phyloP scores from a whole-genome alignment of 2,329 filamentous ascomycete species.

The Mycosphaerella sp. region DNA sequence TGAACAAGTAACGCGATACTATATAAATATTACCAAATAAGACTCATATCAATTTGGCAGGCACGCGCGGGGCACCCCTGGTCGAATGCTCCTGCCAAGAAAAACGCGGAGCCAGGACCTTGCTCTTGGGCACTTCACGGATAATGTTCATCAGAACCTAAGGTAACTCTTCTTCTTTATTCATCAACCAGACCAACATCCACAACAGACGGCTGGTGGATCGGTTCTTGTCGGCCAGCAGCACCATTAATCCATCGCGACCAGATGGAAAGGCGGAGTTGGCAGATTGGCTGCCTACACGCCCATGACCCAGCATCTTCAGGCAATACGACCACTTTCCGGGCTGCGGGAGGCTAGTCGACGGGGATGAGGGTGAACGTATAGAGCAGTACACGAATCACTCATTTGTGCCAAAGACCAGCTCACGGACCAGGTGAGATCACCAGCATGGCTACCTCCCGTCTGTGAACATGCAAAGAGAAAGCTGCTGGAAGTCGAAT shows the following conservation, averaged over 20 bases:
- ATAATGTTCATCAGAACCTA: no score
- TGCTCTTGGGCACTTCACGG: neutral
- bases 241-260: neutral
- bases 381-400: neutral
- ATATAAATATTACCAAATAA: neutral
- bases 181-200: neutral
- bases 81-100: neutral
- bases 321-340: neutral
- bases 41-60: neutral
- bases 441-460: neutral
- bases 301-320: neutral
- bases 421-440: neutral
- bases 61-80: neutral
- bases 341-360: neutral
- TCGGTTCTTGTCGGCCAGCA: neutral
- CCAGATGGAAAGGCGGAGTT: neutral
- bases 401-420: neutral
- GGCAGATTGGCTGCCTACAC: neutral
- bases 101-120: neutral
- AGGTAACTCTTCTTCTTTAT: neutral
- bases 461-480: neutral
- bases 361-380: neutral
- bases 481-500: neutral
- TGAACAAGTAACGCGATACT: neutral
- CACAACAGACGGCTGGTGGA: neutral